Evolutionary conservation across 2,329 filamentous ascomycete species (phyloP).

Genomic region (Pyricularia sp.): DNA sequence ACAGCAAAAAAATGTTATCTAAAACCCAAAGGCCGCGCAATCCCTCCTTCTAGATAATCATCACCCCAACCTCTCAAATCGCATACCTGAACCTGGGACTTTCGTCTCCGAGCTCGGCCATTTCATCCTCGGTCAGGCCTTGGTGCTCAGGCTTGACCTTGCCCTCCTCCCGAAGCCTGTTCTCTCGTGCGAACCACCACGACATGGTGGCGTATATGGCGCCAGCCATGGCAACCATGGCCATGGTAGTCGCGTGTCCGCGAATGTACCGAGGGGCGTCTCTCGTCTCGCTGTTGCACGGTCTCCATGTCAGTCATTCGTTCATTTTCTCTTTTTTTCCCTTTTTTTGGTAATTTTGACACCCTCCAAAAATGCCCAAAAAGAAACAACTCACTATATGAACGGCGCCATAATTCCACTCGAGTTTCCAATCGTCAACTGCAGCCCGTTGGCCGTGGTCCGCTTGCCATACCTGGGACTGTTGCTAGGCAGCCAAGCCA

Average conservation of each 20-base stretch:
- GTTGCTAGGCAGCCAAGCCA: conserved; percentile 55
- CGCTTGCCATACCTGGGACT: conserved; percentile 68
- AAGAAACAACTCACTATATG: conserved; percentile 33
- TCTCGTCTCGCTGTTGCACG: conserved; percentile 23
- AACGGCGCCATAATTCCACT: conserved; percentile 62
- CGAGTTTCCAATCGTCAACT: conserved; percentile 10
- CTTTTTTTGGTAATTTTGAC: too few species aligned
- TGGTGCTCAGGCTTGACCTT: conserved; percentile 27
- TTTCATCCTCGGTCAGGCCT: conserved; percentile 33
- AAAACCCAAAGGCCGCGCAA: neutral
- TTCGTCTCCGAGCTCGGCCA: conserved; percentile 42
- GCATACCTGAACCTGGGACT: conserved; percentile 40
- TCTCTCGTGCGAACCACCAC: conserved; percentile 39
- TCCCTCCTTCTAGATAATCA: neutral
- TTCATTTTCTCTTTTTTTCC: neutral
- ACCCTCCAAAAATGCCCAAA: fast-evolving
- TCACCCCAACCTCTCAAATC: conserved; percentile 13
- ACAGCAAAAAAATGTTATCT: neutral
- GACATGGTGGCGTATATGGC: conserved; percentile 45
- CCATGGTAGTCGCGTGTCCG: conserved; percentile 52
- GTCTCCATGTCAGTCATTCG: neutral
- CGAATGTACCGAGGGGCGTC: conserved; percentile 49
- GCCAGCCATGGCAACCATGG: conserved; percentile 45
- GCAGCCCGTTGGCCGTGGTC: conserved; percentile 19
- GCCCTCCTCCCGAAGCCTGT: conserved; percentile 32